Percentiles rank a stretch among this genome's conserved stretches.
Evolutionary conservation across 2,329 filamentous ascomycete species (phyloP).

Genomic region (Pseudocercospora fuligena): DNA sequence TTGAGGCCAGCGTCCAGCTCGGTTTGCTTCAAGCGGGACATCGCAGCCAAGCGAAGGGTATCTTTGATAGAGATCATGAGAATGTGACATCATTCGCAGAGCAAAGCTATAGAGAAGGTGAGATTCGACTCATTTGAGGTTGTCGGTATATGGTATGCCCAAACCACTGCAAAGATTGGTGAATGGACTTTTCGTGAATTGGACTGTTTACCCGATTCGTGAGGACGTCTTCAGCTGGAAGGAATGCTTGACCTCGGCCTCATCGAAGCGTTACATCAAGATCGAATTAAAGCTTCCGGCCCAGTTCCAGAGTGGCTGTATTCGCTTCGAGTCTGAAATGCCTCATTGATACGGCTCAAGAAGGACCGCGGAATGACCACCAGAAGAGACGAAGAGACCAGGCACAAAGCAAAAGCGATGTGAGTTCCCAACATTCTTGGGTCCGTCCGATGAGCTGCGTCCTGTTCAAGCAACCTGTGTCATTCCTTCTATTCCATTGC

Average conservation of each 20-base stretch:
- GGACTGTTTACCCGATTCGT: background rate
- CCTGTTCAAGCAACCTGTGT: background rate
- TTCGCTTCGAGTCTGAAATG: background rate
- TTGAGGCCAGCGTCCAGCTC: background rate
- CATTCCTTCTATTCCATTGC: background rate
- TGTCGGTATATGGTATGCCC: background rate
- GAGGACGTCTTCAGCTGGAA: background rate
- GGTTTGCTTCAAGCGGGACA: background rate
- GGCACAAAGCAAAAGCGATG: background rate
- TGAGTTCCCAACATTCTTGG: background rate
- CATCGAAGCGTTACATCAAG: background rate
- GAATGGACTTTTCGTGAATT: background rate
- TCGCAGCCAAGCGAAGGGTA: background rate
- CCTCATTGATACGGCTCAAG: background rate
- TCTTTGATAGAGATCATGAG: background rate
- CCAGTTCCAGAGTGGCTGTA: background rate
- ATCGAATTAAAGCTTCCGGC: background rate
- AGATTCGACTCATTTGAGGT: background rate
- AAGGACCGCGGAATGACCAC: background rate
- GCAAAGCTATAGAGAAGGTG: no score
- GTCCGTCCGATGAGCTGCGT: background rate
- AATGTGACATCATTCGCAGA: no score
- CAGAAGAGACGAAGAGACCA: background rate
- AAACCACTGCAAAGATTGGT: background rate
- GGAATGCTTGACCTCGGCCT: background rate